Evolutionary conservation across 73 alveolate genomes (phyloP).

Genomic region (Diophrys sp.): DNA sequence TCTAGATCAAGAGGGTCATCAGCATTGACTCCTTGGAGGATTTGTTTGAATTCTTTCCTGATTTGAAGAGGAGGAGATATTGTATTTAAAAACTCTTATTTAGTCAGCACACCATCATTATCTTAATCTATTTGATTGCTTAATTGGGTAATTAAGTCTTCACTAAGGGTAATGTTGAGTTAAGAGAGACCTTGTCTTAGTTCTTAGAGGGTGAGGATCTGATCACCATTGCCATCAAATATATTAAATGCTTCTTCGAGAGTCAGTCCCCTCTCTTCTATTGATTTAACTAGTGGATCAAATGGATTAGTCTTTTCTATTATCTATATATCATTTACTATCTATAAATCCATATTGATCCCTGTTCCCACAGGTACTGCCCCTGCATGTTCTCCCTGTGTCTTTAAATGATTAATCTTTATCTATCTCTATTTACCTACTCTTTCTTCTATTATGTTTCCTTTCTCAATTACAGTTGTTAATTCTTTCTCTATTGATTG

Average conservation of each 20-base stretch:
- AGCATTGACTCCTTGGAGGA: slow-evolving; percentile 38
- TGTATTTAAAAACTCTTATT: slow-evolving; percentile 44
- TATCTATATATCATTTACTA: slow-evolving; percentile 18
- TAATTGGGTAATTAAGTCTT: slow-evolving; percentile 20
- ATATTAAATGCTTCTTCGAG: slow-evolving; percentile 34
- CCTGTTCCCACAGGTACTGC: no score
- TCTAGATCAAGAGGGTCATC: slow-evolving; percentile 57
- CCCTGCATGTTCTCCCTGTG: no score
- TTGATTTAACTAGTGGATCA: slow-evolving; percentile 40
- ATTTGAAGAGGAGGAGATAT: slow-evolving; percentile 40
- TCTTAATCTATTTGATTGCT: slow-evolving; percentile 24
- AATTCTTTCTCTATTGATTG: background rate
- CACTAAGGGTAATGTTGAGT: background rate
- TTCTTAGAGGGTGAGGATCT: slow-evolving; percentile 42
- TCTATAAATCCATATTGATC: no score
- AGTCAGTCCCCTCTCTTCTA: slow-evolving; percentile 46
- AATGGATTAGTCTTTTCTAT: slow-evolving; percentile 45
- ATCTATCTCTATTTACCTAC: background rate
- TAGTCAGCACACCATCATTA: slow-evolving; percentile 56
- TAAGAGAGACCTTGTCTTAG: slow-evolving; percentile 30
- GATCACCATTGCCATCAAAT: slow-evolving; percentile 50
- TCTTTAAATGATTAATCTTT: background rate
- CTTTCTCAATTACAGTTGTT: background rate
- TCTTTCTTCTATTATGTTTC: slow-evolving; percentile 5
- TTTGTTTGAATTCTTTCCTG: slow-evolving; percentile 40